phyloP scores from a whole-genome alignment of 2,329 filamentous ascomycete species.

The Penicillium sp. region DNA sequence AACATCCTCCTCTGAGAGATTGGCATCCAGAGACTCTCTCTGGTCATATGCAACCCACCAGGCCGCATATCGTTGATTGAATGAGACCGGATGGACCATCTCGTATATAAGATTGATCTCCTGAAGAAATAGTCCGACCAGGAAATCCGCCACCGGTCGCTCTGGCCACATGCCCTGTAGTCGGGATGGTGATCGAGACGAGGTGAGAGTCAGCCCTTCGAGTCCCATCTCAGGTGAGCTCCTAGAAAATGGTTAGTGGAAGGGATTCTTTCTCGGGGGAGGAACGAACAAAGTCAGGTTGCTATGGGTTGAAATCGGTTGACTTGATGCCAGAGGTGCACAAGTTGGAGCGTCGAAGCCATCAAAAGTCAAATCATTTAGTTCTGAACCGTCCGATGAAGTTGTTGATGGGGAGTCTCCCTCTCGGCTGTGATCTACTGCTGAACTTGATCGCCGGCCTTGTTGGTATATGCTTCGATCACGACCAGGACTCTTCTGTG shows the following conservation, averaged over 20 bases:
- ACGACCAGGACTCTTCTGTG: background rate
- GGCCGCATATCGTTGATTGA: slow-evolving; percentile 8
- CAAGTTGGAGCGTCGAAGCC: slow-evolving; percentile 6
- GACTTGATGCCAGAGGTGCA: background rate
- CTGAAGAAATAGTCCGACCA: slow-evolving; percentile 12
- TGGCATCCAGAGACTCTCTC: background rate
- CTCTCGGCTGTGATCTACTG: slow-evolving; percentile 3
- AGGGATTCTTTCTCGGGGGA: background rate
- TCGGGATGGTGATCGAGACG: slow-evolving; percentile 2
- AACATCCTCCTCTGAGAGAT: slow-evolving; percentile 9
- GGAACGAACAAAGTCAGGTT: slow-evolving; percentile 1
- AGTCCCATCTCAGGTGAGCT: slow-evolving; percentile 4
- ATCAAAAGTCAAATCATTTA: slow-evolving; percentile 3
- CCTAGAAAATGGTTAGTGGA: background rate
- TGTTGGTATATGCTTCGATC: slow-evolving; percentile 1
- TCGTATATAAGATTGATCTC: slow-evolving; percentile 14
- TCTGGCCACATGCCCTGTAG: slow-evolving; percentile 11
- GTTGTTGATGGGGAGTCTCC: slow-evolving; percentile 6
- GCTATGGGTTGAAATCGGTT: no score
- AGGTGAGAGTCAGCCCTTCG: slow-evolving; percentile 1
- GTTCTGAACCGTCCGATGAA: slow-evolving; percentile 14
- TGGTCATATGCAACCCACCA: slow-evolving; percentile 13
- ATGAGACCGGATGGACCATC: slow-evolving; percentile 8
- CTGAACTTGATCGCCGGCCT: slow-evolving; percentile 4
- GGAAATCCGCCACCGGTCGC: slow-evolving; percentile 10